Conservation (phyloP, 345 rosid genomes). For the Euphorbia tirucalli region DNA sequence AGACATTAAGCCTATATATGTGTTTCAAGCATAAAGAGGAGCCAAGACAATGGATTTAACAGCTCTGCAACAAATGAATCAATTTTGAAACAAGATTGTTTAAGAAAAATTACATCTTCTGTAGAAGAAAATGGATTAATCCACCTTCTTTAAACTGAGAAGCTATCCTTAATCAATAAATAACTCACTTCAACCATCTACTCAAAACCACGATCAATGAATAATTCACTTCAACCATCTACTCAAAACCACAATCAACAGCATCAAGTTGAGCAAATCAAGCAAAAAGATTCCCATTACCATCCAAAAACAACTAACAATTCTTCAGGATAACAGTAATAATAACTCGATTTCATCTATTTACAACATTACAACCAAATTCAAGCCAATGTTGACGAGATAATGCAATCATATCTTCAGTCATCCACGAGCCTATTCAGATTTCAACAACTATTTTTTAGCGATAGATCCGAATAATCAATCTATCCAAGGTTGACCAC, state of each 20-base stretch:
- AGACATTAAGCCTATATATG: not conserved
- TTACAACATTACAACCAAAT: slow-evolving; percentile 7
- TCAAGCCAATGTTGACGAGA: slow-evolving; percentile 25
- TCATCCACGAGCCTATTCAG: slow-evolving; percentile 7
- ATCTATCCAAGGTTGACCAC: no score
- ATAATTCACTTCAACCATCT: slow-evolving; percentile 7
- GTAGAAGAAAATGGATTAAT: slow-evolving; percentile 14
- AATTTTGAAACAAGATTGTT: not conserved
- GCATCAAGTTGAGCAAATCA: not conserved
- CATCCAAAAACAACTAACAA: slow-evolving; percentile 1
- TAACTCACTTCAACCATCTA: slow-evolving; percentile 5
- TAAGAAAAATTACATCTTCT: slow-evolving; percentile 17
- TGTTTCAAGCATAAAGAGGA: not conserved
- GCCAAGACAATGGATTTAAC: not conserved
- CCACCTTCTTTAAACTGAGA: slow-evolving; percentile 28
- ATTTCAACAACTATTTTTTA: not conserved
- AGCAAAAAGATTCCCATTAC: not conserved
- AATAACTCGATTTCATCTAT: not conserved
- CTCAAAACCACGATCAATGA: not conserved
- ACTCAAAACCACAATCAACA: slow-evolving; percentile 6
- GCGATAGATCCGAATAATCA: no score
- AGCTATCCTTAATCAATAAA: slow-evolving; percentile 7
- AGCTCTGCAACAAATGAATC: not conserved
- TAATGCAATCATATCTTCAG: slow-evolving; percentile 24
- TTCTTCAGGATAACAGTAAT: slow-evolving; percentile 6